phyloP scores from a whole-genome alignment of 2,329 filamentous ascomycete species.

The Fusarium camptoceras region DNA sequence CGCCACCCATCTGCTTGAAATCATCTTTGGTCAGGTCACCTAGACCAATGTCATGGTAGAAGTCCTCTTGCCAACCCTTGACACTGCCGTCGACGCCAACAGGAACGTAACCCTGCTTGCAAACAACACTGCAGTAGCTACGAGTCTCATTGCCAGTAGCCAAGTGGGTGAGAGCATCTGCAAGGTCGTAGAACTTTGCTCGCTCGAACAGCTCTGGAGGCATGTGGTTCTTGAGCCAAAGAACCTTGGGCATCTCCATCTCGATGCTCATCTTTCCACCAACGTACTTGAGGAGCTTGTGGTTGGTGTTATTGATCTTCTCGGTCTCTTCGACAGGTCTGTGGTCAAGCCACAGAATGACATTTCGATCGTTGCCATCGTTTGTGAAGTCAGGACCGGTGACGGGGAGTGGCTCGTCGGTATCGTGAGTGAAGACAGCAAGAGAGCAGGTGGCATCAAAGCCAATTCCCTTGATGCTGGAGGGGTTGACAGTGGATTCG shows the following conservation, averaged over 20 bases:
- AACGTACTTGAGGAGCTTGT: constrained; percentile 95
- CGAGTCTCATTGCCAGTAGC: constrained; percentile 92
- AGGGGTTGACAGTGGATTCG: constrained; percentile 82
- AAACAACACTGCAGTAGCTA: constrained; percentile 95
- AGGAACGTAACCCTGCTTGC: constrained; percentile 96
- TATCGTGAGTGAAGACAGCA: constrained; percentile 88
- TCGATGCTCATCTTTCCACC: constrained; percentile 99
- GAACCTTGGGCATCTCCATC: constrained; percentile 98
- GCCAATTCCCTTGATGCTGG: constrained; percentile 86
- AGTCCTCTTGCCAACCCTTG: constrained; percentile 98
- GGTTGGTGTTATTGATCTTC: constrained; percentile 90
- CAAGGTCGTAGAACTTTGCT: constrained; percentile 97
- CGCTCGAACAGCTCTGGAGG: constrained; percentile 86
- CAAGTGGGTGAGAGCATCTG: constrained; percentile 92
- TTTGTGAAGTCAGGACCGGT: constrained; percentile 84
- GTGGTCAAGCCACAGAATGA: constrained; percentile 98
- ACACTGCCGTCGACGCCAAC: constrained; percentile 97
- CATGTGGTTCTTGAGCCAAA: constrained; percentile 99
- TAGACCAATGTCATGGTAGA: constrained; percentile 88
- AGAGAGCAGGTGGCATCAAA: constrained; percentile 99
- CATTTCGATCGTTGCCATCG: constrained; percentile 87
- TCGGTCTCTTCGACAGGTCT: constrained; percentile 90
- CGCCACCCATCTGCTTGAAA: constrained; percentile 93
- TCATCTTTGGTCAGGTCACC: constrained; percentile 84
- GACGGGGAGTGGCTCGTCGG: constrained; percentile 90